Conservation (phyloP, 176 grass and related monocot species). For the Phragmites australis region DNA sequence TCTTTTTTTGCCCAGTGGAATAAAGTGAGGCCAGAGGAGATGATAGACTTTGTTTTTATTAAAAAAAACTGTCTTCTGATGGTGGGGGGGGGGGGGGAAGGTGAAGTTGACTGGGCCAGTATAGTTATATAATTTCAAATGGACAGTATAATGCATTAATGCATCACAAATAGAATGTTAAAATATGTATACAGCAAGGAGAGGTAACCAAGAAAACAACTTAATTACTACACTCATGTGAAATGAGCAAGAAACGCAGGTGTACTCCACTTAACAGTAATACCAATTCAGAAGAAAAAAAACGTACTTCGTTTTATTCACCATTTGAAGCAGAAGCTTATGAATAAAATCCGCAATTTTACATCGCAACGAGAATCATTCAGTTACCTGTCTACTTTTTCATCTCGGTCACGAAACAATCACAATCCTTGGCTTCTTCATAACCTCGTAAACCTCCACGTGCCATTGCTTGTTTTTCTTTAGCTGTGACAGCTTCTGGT, state of each 20-base stretch:
- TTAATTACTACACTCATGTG: background rate
- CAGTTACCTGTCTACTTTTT: background rate
- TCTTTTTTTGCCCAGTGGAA: background rate
- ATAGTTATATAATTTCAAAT: background rate
- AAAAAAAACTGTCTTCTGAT: background rate
- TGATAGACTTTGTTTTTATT: background rate
- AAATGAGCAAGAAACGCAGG: background rate
- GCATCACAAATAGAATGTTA: background rate
- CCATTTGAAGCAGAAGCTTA: conserved; percentile 23
- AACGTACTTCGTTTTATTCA: conserved; percentile 31
- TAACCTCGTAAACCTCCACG: conserved; percentile 74
- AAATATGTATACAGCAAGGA: background rate
- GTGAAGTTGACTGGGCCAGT: background rate
- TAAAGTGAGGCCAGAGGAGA: conserved; percentile 7
- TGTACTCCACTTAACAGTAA: background rate
- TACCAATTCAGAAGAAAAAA: background rate
- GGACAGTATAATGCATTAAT: background rate
- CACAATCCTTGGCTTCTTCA: background rate
- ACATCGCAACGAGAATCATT: background rate
- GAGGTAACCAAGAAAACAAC: background rate
- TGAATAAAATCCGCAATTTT: conserved; percentile 25
- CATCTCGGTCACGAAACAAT: conserved; percentile 1
- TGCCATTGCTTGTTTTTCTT: conserved; percentile 98
- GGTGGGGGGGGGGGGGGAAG: too few relatives aligned
- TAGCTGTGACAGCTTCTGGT: conserved; percentile 76